Conservation (phyloP, 495 filamentous ascomycete species). For the Hapsidospora chrysogenum region DNA sequence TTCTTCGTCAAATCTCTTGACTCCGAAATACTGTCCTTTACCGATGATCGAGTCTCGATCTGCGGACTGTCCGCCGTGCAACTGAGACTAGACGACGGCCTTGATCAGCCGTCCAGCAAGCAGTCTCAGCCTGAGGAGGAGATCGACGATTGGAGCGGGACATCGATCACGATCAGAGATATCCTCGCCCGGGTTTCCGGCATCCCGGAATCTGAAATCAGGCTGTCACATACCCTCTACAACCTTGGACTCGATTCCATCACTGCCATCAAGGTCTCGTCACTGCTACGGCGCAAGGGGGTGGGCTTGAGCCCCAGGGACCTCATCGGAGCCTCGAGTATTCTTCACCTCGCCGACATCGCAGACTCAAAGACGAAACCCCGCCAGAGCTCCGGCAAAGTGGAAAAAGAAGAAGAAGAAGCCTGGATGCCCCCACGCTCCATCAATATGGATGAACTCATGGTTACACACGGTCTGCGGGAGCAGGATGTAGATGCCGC, state of each 20-base stretch:
- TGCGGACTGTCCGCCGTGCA: constrained; percentile 26
- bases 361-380: neutral
- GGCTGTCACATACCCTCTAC: constrained; percentile 52
- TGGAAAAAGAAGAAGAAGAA: neutral
- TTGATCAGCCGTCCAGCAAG: accelerated
- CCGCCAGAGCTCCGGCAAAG: neutral
- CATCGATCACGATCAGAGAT: constrained; percentile 36
- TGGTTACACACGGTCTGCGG: constrained; percentile 14
- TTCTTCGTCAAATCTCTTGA: constrained; percentile 29
- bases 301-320: constrained; percentile 45
- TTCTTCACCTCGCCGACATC: constrained; percentile 32
- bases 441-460: constrained; percentile 13
- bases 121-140: too few species aligned
- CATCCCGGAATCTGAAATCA: constrained; percentile 41
- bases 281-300: constrained; percentile 42
- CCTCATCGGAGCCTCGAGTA: constrained; percentile 45
- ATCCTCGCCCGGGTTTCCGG: constrained; percentile 49
- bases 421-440: constrained; percentile 10
- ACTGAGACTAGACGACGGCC: neutral
- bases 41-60: constrained; percentile 25
- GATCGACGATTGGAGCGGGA: constrained; percentile 18
- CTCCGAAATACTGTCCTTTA: constrained; percentile 34
- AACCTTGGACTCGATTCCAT: constrained; percentile 84
- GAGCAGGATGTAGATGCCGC: constrained; percentile 31
- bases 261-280: constrained; percentile 59